Base-by-base conservation (phyloP, 768 basidiomycete species). In the Mycena vitilis region DNA sequence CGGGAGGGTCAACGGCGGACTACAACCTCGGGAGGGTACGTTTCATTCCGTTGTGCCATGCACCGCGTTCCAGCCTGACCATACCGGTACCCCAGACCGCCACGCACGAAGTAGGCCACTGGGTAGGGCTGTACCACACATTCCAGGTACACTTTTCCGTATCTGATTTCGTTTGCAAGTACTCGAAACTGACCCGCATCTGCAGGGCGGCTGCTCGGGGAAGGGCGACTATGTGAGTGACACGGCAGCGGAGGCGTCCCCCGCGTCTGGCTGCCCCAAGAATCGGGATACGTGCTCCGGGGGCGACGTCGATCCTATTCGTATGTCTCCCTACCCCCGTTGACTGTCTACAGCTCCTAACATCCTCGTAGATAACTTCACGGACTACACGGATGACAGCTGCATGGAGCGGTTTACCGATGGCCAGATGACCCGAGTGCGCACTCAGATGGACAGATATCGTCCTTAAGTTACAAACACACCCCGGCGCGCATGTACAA, bases 41-140 rank as follows among this genome's bases (percentile, higher is more conserved):
- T 65, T 47, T n/a, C 6, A 3, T 23, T 30, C 52, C 3, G 18
- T 25, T 38, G 4, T 52, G 18, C n/a, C 5, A 5, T 30, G 30
- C 5, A 30, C 18, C 30, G 1, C 23, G 2, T 13, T 10, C 10
- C 34, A 6, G 11, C 16, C 38, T 47, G 30, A 30, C 4, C 6
- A 49, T 34, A 76, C n/a, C n/a, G n/a, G n/a, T n/a, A n/a, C 16
- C 51, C 4, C 68, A 84, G 75, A 89, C 85, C 51, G 71, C 85
- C 66, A 86, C 83, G 16, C 88, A 89, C 73, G 88, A 89, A 75
- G 83, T 81, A 55, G 86, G 87, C n/a, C 87, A 88, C 78, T 89
- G 88, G 87, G 78, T 87, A 66, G 87, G 88, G 34, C 81, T 88
- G 30, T 88, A 82, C 77, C 87, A 88, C 78, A 87, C 87, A 30